Evolutionary conservation across 371 early-diverging fungal genomes (phyloP).

Genomic region (Mortierella sp.): DNA sequence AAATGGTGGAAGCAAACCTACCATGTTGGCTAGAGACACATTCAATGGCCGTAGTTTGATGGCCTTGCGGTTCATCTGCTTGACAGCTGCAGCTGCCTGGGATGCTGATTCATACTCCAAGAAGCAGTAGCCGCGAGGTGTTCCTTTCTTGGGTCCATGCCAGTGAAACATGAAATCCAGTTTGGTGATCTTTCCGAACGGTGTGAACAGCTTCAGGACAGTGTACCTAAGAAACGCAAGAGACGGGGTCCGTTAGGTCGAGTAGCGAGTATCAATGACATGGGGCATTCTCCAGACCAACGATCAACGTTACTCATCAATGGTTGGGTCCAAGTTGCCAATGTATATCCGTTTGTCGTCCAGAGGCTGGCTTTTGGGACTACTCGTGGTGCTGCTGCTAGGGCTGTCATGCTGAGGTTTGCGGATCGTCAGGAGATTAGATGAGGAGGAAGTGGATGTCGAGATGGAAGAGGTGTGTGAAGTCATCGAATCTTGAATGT

Average conservation of each 20-base stretch:
- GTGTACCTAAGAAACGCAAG: constrained; percentile 57
- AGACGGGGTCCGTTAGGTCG: background rate
- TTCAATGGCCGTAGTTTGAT: constrained; percentile 62
- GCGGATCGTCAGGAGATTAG: constrained; percentile 13
- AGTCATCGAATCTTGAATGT: background rate
- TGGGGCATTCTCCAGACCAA: no score
- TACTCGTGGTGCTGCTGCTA: background rate
- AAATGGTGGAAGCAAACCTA: constrained; percentile 24
- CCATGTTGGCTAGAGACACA: constrained; percentile 70
- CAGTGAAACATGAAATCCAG: constrained; percentile 72
- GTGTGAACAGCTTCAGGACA: constrained; percentile 71
- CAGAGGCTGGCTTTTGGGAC: constrained; percentile 4
- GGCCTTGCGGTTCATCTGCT: constrained; percentile 61
- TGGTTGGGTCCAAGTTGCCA: constrained; percentile 67
- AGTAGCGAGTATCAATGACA: no score
- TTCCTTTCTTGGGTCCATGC: constrained; percentile 69
- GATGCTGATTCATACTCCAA: constrained; percentile 65
- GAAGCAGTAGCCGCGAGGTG: constrained; percentile 74
- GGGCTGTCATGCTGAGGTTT: constrained; percentile 7
- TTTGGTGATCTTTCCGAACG: constrained; percentile 73
- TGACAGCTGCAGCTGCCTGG: constrained; percentile 66
- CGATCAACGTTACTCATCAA: constrained; percentile 61
- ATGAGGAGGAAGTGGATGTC: background rate
- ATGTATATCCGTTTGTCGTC: constrained; percentile 67
- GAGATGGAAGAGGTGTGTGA: background rate